Base-by-base conservation (phyloP, 2,329 filamentous ascomycete genomes). In the Tolypocladium tundrense region DNA sequence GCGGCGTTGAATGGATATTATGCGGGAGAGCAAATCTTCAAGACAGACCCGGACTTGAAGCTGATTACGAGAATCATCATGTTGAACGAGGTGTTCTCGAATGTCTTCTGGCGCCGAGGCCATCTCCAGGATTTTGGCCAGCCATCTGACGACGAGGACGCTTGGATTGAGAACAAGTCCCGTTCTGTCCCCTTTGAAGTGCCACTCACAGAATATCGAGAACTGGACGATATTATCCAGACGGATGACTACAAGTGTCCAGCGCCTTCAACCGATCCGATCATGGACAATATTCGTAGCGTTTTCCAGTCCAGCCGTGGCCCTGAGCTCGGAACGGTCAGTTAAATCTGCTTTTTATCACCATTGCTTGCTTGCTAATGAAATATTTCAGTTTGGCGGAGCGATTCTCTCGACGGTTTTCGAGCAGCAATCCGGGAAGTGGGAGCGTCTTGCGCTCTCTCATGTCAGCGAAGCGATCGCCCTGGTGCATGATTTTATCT, bases 401-500 rank as follows among this genome's bases (percentile, higher is more conserved):
- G 61, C 68, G 0, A 60, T 84, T 16, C 64, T 85, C 0, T 67
- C 73, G 0, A 70, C 65, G 0, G 69, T 73, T 0, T 84, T 87
- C 67, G 75, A 76, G 35, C 75, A 77, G 40, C 83, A 87, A 58
- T 77, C 82, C 0, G 60, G 63, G 14, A 83, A 80, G 19, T 87
- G 84, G 84, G 63, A 71, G 0, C 53, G 59, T 0, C 64, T 87
- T 1, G 74, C 78, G 0, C 59, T 74, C 0, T 72, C 71, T 0
- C 82, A 86, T 59, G 71, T 83, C 6, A 77, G 76, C 59, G 75
- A 80, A 33, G 69, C 78, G 3, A 79, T 86, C 6, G 55, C 72
- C 0, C 58, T 79, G 0, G 76, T 85, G 0, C 82, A 87, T 52
- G 58, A 69, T 2, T 87, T 82, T 66, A 79, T 85, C 55, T 55